phyloP scores from a whole-genome alignment of 768 basidiomycete species.

The Pleurotus eryngii region DNA sequence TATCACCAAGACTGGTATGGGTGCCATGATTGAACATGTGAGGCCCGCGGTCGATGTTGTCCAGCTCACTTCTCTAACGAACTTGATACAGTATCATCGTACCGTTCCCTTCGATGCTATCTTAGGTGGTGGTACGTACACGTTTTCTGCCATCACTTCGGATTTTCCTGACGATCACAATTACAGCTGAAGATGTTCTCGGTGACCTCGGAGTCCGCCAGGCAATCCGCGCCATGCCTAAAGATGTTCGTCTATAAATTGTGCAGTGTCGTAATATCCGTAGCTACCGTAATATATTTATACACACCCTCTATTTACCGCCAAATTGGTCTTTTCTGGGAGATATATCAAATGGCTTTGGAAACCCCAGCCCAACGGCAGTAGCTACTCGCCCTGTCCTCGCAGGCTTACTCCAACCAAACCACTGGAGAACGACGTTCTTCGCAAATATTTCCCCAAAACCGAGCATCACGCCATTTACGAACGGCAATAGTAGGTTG shows the following conservation, averaged over 20 bases:
- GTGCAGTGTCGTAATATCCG: background rate
- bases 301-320: background rate
- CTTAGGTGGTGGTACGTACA: slow-evolving; percentile 59
- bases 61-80: slow-evolving; percentile 4
- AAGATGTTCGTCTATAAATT: slow-evolving; percentile 55
- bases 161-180: background rate
- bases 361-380: slow-evolving; percentile 30
- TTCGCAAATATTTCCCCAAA: slow-evolving; percentile 93
- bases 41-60: slow-evolving; percentile 20
- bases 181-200: slow-evolving; percentile 69
- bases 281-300: background rate
- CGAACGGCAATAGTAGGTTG: slow-evolving; percentile 82
- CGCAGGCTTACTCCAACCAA: slow-evolving; percentile 40
- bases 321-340: too few relatives aligned
- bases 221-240: slow-evolving; percentile 73
- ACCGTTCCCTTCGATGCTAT: slow-evolving; percentile 67
- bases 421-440: slow-evolving; percentile 58
- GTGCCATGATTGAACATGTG: slow-evolving; percentile 65
- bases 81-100: slow-evolving; percentile 49
- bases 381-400: slow-evolving; percentile 31
- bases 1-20: slow-evolving; percentile 76
- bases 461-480: slow-evolving; percentile 96
- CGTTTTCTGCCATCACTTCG: slow-evolving; percentile 19
- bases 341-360: slow-evolving; percentile 7
- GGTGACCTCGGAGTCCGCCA: slow-evolving; percentile 82